Conservation (phyloP, 1,284 basidiomycete genomes). For the Tetrapyrgos nigripes region DNA sequence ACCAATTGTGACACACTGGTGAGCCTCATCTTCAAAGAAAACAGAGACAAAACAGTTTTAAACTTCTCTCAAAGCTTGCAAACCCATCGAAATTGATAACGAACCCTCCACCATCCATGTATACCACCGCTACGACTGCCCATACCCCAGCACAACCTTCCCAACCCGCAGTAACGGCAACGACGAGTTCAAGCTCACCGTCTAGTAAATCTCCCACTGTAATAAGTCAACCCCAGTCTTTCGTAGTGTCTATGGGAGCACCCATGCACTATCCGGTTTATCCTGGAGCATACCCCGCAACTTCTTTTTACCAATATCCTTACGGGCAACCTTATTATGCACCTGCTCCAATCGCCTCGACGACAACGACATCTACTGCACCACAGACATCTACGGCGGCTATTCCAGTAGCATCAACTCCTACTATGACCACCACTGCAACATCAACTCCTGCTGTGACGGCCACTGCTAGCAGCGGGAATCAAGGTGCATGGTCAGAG, state of each 20-base stretch:
- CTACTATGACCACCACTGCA: constrained; percentile 21
- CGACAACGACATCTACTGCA: constrained; percentile 14
- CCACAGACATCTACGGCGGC: constrained; percentile 16
- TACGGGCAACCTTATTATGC: constrained; percentile 19
- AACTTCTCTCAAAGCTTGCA: constrained; percentile 54
- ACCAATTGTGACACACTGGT: constrained; percentile 78
- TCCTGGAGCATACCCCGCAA: constrained; percentile 43
- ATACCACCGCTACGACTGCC: constrained; percentile 51
- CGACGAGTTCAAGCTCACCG: constrained; percentile 22
- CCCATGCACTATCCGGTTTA: constrained; percentile 35
- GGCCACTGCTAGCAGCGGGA: constrained; percentile 31
- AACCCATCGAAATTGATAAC: constrained; percentile 71
- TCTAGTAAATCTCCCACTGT: constrained; percentile 38
- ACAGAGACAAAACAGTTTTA: constrained; percentile 16
- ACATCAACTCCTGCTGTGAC: constrained; percentile 32
- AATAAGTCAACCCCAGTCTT: constrained; percentile 73
- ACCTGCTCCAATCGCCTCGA: constrained; percentile 17
- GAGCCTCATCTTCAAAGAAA: constrained; percentile 28
- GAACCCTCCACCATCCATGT: constrained; percentile 66
- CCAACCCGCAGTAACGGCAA: constrained; percentile 32
- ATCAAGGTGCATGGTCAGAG: constrained; percentile 77
- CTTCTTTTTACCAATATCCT: constrained; percentile 61
- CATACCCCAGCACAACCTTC: constrained; percentile 28
- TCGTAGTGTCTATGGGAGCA: constrained; percentile 67
- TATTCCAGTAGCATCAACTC: too few species aligned